phyloP scores from a whole-genome alignment of 805 yeast species.

The Cyberlindnera subsufficiens region DNA sequence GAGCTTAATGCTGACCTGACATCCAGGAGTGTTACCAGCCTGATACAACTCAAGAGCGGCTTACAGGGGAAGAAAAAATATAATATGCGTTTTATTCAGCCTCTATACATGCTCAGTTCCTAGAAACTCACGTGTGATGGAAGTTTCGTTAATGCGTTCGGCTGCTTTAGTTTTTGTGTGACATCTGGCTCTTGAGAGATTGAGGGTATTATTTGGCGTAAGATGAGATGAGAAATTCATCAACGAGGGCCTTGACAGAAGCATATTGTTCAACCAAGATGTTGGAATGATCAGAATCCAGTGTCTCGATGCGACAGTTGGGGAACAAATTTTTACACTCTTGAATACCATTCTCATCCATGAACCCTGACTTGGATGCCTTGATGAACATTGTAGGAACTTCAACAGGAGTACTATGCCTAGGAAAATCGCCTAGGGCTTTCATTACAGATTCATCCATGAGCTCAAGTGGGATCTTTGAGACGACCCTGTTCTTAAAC shows the following conservation, averaged over 20 bases:
- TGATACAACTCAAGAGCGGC: too few relatives aligned
- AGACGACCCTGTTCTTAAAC: constrained; percentile 12
- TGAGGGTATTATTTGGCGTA: not conserved
- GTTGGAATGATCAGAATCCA: constrained; percentile 7
- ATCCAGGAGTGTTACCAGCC: not conserved
- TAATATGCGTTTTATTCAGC: too few relatives aligned
- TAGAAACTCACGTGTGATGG: not conserved
- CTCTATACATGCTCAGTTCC: too few relatives aligned
- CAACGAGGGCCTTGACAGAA: constrained; percentile 1
- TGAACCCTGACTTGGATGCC: constrained; percentile 37
- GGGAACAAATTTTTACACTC: constrained; percentile 3
- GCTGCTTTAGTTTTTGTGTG: not conserved
- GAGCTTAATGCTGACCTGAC: not conserved
- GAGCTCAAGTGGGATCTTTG: constrained; percentile 23
- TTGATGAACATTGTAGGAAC: constrained; percentile 34
- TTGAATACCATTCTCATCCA: constrained; percentile 25
- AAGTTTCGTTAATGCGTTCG: not conserved
- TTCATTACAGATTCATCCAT: constrained; percentile 8
- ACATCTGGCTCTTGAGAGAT: not conserved
- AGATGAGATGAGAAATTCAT: not conserved
- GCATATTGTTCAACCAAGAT: constrained; percentile 5
- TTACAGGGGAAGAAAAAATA: too few relatives aligned
- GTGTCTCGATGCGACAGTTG: not conserved
- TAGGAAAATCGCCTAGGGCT: constrained; percentile 26
- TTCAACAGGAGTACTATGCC: not conserved